Evolutionary conservation across 176 grass and related monocot genomes (phyloP).

Genomic region (Aegilops tauschii): DNA sequence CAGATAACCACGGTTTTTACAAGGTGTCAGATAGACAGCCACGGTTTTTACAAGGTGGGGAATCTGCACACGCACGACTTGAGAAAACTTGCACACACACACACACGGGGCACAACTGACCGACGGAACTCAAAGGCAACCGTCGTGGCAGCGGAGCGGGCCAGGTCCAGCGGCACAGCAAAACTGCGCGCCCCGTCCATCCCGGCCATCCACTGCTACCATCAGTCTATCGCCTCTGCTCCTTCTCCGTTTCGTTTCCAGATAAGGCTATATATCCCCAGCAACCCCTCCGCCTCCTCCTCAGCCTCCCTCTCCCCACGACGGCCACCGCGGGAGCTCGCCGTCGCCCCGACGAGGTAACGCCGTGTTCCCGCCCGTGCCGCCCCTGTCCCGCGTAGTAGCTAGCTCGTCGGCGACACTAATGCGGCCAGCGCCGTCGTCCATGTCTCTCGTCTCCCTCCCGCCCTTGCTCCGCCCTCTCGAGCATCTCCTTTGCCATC

Average conservation of each 20-base stretch:
- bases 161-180: neutral
- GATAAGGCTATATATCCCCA: conserved; percentile 39
- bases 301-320: neutral
- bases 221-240: conserved; percentile 7
- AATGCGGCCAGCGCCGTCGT: neutral
- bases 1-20: too few species aligned
- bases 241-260: neutral
- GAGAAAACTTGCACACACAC: too few species aligned
- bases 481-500: neutral
- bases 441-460: neutral
- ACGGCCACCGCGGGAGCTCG: conserved; percentile 7
- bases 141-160: too few species aligned
- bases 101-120: too few species aligned
- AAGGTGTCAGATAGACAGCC: too few species aligned
- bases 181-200: neutral
- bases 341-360: conserved; percentile 16
- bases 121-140: too few species aligned
- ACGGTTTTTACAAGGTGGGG: too few species aligned
- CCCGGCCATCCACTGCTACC: neutral
- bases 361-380: neutral
- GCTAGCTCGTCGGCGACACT: neutral
- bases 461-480: neutral
- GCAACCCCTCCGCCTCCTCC: neutral
- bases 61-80: too few species aligned
- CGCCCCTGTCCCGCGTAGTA: neutral